Conservation (phyloP, 768 basidiomycete genomes). For the Podaxis pistillaris region DNA sequence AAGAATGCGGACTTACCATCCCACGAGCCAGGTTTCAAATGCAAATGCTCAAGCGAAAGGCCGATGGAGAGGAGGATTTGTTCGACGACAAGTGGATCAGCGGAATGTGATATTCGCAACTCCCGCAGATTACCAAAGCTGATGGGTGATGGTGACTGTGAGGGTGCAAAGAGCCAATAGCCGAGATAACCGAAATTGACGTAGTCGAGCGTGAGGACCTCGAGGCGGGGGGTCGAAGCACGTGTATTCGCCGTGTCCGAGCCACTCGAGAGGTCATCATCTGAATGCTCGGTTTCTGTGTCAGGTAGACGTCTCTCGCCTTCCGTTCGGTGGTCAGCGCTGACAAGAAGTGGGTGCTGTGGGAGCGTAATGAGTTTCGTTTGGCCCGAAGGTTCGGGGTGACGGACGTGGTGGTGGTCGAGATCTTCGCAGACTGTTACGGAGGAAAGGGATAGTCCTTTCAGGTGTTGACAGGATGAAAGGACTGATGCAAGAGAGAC, state of each 20-base stretch:
- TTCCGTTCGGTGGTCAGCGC: background rate
- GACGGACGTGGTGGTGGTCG: slow-evolving; percentile 7
- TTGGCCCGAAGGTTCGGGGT: slow-evolving; percentile 1
- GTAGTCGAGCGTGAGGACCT: slow-evolving; percentile 41
- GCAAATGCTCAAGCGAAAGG: slow-evolving; percentile 37
- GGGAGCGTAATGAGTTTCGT: background rate
- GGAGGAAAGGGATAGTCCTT: slow-evolving; percentile 34
- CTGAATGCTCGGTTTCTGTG: background rate
- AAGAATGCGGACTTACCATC: slow-evolving; percentile 29
- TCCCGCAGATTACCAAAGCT: slow-evolving; percentile 39
- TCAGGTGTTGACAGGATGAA: slow-evolving; percentile 32
- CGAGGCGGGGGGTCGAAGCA: slow-evolving; percentile 22
- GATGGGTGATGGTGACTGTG: slow-evolving; percentile 23
- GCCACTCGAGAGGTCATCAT: slow-evolving; percentile 11
- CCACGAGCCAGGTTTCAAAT: slow-evolving; percentile 43
- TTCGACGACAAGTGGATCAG: slow-evolving; percentile 32
- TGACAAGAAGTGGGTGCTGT: background rate
- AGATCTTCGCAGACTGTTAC: slow-evolving; percentile 30
- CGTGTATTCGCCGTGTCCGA: slow-evolving; percentile 10
- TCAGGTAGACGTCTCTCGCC: slow-evolving; percentile 10
- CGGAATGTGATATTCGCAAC: slow-evolving; percentile 40
- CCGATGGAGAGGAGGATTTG: slow-evolving; percentile 35
- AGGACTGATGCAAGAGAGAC: slow-evolving; percentile 32
- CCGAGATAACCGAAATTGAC: slow-evolving; percentile 35
- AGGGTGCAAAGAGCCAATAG: slow-evolving; percentile 35